These are phyloP conservation scores for Candida boleticola DNA, from an alignment of 805 yeast species.

Conservation along the genomic window DNA sequence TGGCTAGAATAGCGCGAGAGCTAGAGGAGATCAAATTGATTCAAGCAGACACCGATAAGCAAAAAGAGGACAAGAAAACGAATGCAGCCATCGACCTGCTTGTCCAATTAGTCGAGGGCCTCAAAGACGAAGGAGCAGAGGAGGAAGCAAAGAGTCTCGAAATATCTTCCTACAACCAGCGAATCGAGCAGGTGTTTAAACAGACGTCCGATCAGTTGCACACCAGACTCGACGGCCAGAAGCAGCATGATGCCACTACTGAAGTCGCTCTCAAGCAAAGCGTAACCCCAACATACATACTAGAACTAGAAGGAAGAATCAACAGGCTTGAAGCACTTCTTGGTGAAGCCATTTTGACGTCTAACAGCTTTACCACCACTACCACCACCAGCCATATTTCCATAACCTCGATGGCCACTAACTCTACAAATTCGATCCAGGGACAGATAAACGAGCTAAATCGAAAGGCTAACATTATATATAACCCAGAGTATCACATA, in stretches of 20 bases:
- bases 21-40: slow-evolving; percentile 31
- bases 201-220: neutral
- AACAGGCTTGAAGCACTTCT: slow-evolving; percentile 18
- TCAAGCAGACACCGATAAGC: slow-evolving; percentile 2
- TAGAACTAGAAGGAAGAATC: slow-evolving; percentile 23
- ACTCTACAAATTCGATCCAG: slow-evolving; percentile 17
- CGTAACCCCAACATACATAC: neutral
- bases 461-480: slow-evolving; percentile 31
- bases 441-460: slow-evolving; percentile 27
- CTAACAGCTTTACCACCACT: too few relatives aligned
- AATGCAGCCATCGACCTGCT: slow-evolving; percentile 6
- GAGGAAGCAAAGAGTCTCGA: neutral
- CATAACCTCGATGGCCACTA: slow-evolving; percentile 5
- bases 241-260: too few relatives aligned
- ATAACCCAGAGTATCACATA: slow-evolving; percentile 33
- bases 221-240: neutral
- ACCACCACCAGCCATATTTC: too few relatives aligned
- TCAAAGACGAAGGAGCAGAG: slow-evolving; percentile 2
- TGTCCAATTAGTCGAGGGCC: slow-evolving; percentile 6
- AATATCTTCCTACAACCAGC: slow-evolving; percentile 1
- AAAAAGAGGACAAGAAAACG: slow-evolving; percentile 1
- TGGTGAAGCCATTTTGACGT: slow-evolving; percentile 14
- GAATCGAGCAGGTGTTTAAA: slow-evolving; percentile 9
- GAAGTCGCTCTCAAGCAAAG: too few relatives aligned
- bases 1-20: slow-evolving; percentile 38